Base-by-base conservation (phyloP, 2,329 filamentous ascomycete species). In the Colletotrichum tropicale region DNA sequence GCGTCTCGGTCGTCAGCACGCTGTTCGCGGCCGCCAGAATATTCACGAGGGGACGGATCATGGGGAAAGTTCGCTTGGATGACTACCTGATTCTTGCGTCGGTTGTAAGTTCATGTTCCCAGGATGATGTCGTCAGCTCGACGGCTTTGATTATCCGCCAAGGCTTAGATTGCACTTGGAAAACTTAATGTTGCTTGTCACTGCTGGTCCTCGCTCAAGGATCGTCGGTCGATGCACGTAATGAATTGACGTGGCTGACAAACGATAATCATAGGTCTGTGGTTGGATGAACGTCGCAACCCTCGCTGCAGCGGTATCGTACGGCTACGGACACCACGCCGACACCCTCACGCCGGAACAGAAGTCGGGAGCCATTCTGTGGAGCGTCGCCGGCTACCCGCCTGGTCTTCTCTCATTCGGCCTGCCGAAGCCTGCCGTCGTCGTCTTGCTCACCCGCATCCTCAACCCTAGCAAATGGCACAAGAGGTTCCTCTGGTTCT, bases 371-470 rank as follows among this genome's bases (percentile, higher is more conserved):
- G 80, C 81, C 36, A 79, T 84, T 18, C 77, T 84, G 38, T 87
- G 81, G 77, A 86, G 83, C 5, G 79, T 85, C 13, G 78, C 82
- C 30, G 83, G 81, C 30, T 87, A 87, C 74, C 78, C 80, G 1
- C 82, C 84, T 3, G 84, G 85, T 5, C 78, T 87, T 12, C 74
- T 85, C 68, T 83, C 84, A 3, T 87, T 88, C 66, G 82, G 77
- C 5, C 66, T 87, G 1, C 86, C 86, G 6, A 88, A 88, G 78
- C 80, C 87, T 13, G 85, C 85, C 28, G 85, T 86, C 36, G 82
- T 86, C 16, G 79, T 81, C 5, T 80, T 88, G 4, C 80, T 88
- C 9, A 81, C 80, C 3, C 82, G 83, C 9, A 80, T 87, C 18
- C 77, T 87, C 60, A 85, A 85, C 77, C 85, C 86, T 0, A 79